Evolutionary conservation across 2,329 filamentous ascomycete species (phyloP), one percentile per base, ranked within the genome.

Genomic region (Westerdykella sp.): DNA sequence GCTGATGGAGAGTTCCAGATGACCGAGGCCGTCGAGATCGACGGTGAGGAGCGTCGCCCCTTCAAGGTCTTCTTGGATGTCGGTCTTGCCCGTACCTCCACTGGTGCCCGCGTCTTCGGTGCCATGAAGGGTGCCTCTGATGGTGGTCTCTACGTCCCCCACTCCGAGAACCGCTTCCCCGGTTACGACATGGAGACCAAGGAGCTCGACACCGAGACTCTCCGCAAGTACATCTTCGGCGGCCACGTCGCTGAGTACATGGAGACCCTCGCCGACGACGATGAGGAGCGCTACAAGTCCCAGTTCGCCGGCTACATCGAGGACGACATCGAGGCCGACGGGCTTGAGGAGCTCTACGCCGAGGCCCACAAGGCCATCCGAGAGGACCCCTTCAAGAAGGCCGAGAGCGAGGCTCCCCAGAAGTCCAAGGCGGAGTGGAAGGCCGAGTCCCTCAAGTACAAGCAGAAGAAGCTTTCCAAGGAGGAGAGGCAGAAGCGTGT

Each of bases 191-290:
- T 95, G 25, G 93, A 98, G 80, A 76, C 77, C 73, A 90, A 98
- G 85, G 91, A 97, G 82, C 87, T 98, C 66, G 93, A 98, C 66
- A 81, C 89, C 66, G 93, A 98, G 74, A 85, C 82, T 60, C 87
- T 98, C 70, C 89, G 91, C 81, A 95, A 90, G 80, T 98, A 98
- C 85, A 98, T 98, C 81, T 91, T 87, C 74, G 93, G 81, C 69
- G 91, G 93, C 51, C 93, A 98, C 83, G 87, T 98, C 56, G 90
- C 91, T 62, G 93, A 98, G 83, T 98, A 98, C 84, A 98, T 98
- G 93, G 93, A 98, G 85, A 93, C 85, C 47, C 87, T 98, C 56
- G 93, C 93, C 75, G 93, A 98, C 67, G 93, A 98, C 71, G 93
- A 98, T 70, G 93, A 98, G 86, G 93, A 98, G 83, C 90, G 93